A percentile compares a stretch with the other conserved stretches of the same genome.
These are phyloP conservation scores for Calvatia gigantea DNA, from an alignment of 768 basidiomycete species.

Conservation along the genomic window DNA sequence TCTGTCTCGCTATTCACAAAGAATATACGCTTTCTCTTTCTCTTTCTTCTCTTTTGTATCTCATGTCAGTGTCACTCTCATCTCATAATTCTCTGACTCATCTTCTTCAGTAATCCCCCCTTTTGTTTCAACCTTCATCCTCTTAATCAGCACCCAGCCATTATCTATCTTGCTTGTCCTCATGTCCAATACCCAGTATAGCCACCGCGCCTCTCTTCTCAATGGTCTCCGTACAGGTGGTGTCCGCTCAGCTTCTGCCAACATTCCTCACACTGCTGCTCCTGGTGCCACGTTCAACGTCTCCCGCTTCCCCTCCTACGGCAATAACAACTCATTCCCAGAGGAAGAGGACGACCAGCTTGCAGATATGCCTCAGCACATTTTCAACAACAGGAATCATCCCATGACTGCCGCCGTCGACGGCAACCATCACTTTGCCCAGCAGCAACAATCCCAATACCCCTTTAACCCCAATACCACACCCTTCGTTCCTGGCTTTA, in stretches of 20 bases:
- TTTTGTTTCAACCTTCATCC: too few species aligned
- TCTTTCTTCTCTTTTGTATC: conserved; percentile 19
- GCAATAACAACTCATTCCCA: conserved; percentile 34
- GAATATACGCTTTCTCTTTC: conserved; percentile 20
- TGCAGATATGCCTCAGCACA: conserved; percentile 50
- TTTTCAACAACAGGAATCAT: conserved; percentile 48
- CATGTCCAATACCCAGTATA: conserved; percentile 47
- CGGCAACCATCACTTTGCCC: conserved; percentile 62
- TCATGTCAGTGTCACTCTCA: conserved; percentile 18
- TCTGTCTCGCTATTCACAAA: conserved; percentile 22
- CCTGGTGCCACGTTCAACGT: conserved; percentile 62
- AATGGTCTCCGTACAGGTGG: conserved; percentile 88
- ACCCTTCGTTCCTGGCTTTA: conserved; percentile 53
- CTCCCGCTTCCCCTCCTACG: conserved; percentile 47
- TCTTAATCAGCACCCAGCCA: conserved; percentile 20
- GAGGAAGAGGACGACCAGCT: conserved; percentile 64
- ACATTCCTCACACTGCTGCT: conserved; percentile 66
- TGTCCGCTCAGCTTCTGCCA: conserved; percentile 68
- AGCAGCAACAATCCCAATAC: conserved; percentile 56
- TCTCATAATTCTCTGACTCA: conserved; percentile 17
- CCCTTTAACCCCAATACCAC: conserved; percentile 47
- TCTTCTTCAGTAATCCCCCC: conserved; percentile 34
- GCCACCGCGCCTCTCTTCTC: conserved; percentile 79
- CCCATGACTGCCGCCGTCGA: conserved; percentile 76
- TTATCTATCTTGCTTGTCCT: conserved; percentile 29